These are phyloP conservation scores for Plasmodium gonderi DNA, from an alignment of 169 alveolate genomes.

Conservation along the genomic window DNA sequence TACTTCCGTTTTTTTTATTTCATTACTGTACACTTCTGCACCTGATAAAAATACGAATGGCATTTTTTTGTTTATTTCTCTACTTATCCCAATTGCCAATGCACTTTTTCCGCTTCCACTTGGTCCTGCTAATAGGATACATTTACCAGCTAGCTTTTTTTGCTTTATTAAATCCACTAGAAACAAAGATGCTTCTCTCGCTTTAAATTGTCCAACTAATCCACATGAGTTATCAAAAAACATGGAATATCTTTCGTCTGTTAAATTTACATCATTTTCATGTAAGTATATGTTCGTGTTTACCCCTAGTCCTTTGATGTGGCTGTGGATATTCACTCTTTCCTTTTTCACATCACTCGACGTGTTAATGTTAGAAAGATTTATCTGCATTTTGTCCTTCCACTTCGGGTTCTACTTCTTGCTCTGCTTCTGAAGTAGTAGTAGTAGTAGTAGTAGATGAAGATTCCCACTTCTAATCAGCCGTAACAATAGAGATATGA, in stretches of 20 bases:
- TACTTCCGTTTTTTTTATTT: constrained; percentile 99
- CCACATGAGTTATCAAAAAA: constrained; percentile 90
- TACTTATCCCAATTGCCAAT: constrained; percentile 98
- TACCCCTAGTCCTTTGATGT: constrained; percentile 99
- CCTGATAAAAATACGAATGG: constrained; percentile 99
- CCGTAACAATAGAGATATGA: too few relatives aligned
- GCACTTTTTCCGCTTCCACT: constrained; percentile 99
- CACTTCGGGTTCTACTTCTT: too few relatives aligned
- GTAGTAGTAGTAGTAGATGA: too few relatives aligned
- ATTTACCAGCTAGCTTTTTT: constrained; percentile 98
- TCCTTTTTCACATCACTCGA: constrained; percentile 71
- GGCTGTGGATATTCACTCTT: constrained; percentile 98
- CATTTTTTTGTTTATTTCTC: constrained; percentile 99
- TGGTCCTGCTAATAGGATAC: constrained; percentile 93
- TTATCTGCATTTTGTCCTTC: constrained; percentile 36
- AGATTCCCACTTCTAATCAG: too few relatives aligned
- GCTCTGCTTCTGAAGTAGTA: too few relatives aligned
- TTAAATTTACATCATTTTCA: constrained; percentile 66
- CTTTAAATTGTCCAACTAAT: constrained; percentile 98
- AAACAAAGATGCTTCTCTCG: constrained; percentile 99
- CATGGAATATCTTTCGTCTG: constrained; percentile 74
- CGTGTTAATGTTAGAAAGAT: constrained; percentile 13
- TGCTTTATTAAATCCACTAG: constrained; percentile 97
- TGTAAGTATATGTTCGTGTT: constrained; percentile 85
- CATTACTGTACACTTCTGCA: constrained; percentile 98